Conservation (phyloP, 2,329 filamentous ascomycete species). For the Colletotrichum sp. region DNA sequence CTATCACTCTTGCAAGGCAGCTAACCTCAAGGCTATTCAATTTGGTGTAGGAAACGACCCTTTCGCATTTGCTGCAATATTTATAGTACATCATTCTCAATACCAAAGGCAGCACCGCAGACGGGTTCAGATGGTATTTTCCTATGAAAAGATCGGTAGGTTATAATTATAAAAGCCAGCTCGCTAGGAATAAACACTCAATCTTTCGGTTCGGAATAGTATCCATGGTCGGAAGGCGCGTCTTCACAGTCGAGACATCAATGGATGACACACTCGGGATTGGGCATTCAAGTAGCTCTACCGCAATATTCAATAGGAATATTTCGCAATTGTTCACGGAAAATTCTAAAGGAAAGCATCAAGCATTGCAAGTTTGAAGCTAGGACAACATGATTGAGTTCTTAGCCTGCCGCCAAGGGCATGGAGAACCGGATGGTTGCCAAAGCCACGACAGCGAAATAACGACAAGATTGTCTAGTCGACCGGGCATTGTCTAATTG, state of each 20-base stretch:
- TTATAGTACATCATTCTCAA: neutral
- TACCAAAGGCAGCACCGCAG: neutral
- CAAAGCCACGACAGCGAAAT: neutral
- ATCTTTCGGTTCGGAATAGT: neutral
- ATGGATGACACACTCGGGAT: neutral
- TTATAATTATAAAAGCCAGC: fast-evolving
- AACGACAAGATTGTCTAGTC: neutral
- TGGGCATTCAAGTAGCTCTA: neutral
- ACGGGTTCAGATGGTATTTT: neutral
- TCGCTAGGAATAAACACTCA: neutral
- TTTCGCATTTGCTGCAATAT: neutral
- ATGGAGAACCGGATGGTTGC: neutral
- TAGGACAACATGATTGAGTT: fast-evolving
- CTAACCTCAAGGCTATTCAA: fast-evolving
- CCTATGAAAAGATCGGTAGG: neutral
- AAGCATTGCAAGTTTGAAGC: neutral
- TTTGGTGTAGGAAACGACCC: neutral
- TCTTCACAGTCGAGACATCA: fast-evolving
- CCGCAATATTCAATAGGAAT: neutral
- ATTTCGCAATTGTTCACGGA: neutral
- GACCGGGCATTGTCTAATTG: fast-evolving
- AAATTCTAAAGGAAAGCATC: neutral
- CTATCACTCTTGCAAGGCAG: neutral
- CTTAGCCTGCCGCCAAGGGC: fast-evolving
- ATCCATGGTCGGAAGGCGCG: neutral